phyloP scores from a whole-genome alignment of 306 rosid genomes.

The Quercus alba region DNA sequence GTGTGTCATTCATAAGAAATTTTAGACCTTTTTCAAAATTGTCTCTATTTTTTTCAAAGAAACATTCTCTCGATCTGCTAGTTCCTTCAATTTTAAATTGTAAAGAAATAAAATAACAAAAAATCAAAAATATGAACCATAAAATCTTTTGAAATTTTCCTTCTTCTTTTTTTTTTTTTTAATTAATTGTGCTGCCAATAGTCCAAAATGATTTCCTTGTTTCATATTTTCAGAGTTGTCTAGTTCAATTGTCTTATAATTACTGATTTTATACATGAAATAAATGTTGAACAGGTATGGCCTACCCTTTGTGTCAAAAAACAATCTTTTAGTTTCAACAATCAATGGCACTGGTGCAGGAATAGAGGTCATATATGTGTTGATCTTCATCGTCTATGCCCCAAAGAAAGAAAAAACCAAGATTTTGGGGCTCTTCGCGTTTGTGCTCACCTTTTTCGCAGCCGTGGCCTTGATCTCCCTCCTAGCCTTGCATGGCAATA shows the following conservation, averaged over 20 bases:
- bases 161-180: too few relatives aligned
- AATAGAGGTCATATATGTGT: conserved; percentile 67
- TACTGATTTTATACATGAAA: background rate
- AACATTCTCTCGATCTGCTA: too few relatives aligned
- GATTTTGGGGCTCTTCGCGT: conserved; percentile 43
- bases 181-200: too few relatives aligned
- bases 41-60: too few relatives aligned
- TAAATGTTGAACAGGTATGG: conserved; percentile 62
- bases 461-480: conserved; percentile 67
- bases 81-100: too few relatives aligned
- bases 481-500: conserved; percentile 46
- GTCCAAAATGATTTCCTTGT: too few relatives aligned
- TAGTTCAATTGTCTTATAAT: background rate
- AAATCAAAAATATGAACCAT: background rate
- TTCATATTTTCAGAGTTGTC: too few relatives aligned
- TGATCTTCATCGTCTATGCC: conserved; percentile 51
- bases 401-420: conserved; percentile 56
- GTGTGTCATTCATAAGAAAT: too few relatives aligned
- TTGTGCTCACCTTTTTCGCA: conserved; percentile 42
- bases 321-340: conserved; percentile 77
- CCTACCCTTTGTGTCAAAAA: conserved; percentile 73
- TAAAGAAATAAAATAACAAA: background rate
- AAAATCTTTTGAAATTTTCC: too few relatives aligned
- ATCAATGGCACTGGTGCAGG: conserved; percentile 71
- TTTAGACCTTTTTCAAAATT: too few relatives aligned